Evolutionary conservation across 306 rosid species (phyloP).

Genomic region (Castanea mollissima): DNA sequence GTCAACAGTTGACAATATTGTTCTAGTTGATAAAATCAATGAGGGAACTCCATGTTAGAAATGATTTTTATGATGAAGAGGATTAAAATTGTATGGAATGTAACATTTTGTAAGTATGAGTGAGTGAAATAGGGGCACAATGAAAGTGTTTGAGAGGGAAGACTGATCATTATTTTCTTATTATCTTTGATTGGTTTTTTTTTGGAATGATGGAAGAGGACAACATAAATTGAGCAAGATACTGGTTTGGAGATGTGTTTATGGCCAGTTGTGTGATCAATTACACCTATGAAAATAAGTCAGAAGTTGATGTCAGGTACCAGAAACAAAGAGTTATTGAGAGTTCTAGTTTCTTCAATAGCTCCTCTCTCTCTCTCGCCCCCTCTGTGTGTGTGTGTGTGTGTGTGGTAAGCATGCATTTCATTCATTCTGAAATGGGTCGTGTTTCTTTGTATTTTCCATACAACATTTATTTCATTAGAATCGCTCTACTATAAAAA

Average conservation of each 20-base stretch:
- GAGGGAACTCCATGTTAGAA: neutral
- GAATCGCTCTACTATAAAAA: neutral
- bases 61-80: neutral
- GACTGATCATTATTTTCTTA: no score
- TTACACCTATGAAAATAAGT: neutral
- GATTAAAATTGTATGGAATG: neutral
- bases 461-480: neutral
- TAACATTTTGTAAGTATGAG: no score
- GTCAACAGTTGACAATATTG: neutral
- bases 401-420: neutral
- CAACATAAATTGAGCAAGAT: no score
- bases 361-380: neutral
- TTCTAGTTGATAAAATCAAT: constrained; percentile 2
- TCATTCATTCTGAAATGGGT: neutral
- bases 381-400: no score
- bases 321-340: neutral
- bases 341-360: neutral
- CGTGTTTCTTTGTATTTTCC: neutral
- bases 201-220: no score
- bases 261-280: no score
- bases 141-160: no score
- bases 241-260: no score
- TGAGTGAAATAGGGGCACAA: no score
- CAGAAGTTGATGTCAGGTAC: neutral
- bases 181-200: no score